Evolutionary conservation across 768 basidiomycete genomes (phyloP), one percentile per base, ranked within the genome.

Genomic region (Trametes elegans): DNA sequence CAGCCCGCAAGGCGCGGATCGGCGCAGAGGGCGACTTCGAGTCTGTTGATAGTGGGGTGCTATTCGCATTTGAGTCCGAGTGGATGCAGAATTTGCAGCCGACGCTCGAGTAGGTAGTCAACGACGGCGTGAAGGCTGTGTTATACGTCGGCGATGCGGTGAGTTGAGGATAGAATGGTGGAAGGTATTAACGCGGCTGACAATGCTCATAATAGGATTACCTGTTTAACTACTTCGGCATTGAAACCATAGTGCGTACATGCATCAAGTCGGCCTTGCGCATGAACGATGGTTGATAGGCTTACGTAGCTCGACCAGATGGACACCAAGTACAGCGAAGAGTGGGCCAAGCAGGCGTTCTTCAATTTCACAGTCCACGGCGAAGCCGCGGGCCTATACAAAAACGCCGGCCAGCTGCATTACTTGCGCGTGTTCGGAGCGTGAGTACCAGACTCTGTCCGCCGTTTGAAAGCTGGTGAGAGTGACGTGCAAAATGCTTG

Each of bases 61-160:
- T 77, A 55, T 49, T 51, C 31, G 76, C 77, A 39, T 82, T 81
- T 50, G 71, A 75, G 0, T 42, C 44, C 6, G 83, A 85, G 59
- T 84, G 81, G 81, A 84, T 83, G 81, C 64, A 66, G 48, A 73
- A 70, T 59, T 70, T 69, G 28, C 55, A 73, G 16, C 79, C 77
- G 0, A 58, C 77, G 52, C 68, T 85, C 23, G 81, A 84, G 65
- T 73, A 65, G 5, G 80, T 85, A 9, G 81, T 85, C 59, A 74
- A 83, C 50, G 73, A 80, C 40, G 82, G 83, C 7, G 79, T 80
- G 31, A 58, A 77, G 44, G 79, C 78, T 7, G 62, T 80, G 27
- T 62, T 83, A 19, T 84, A 74, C 57, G 78, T 77, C 51, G 82
- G 82, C 19, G 81, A 83, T 62, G 82, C 80, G 21, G 79, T 79